A percentile compares a stretch with the other conserved stretches of the same genome.
Conservation (phyloP, 164 flowering plant species). For the Saururus chinensis region DNA sequence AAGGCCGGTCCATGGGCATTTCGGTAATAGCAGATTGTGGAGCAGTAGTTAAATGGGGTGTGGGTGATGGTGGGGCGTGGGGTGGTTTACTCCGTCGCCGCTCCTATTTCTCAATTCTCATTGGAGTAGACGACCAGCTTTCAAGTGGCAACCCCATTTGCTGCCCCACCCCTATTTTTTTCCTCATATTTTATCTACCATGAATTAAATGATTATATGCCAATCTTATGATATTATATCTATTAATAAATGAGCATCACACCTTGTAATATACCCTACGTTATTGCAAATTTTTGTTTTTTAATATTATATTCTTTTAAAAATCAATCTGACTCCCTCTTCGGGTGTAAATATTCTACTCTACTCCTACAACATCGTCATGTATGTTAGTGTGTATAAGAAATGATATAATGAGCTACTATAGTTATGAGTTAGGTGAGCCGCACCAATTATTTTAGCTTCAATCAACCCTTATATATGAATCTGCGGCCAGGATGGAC, state of each 20-base stretch:
- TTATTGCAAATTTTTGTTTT: background rate
- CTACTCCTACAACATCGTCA: background rate
- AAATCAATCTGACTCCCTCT: background rate
- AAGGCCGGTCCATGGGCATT: background rate
- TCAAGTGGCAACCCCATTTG: background rate
- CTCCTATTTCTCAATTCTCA: too few relatives aligned
- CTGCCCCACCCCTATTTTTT: background rate
- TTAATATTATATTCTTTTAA: too few relatives aligned
- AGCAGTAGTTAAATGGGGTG: background rate
- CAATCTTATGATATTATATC: too few relatives aligned
- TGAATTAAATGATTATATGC: too few relatives aligned
- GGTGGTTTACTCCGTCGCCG: slow-evolving; percentile 3
- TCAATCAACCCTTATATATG: too few relatives aligned
- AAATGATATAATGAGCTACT: too few relatives aligned
- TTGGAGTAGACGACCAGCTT: background rate
- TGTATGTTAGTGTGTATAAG: background rate
- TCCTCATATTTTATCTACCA: background rate
- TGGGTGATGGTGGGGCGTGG: background rate
- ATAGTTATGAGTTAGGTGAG: too few relatives aligned
- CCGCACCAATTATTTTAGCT: too few relatives aligned
- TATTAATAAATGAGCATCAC: background rate
- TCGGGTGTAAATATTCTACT: background rate
- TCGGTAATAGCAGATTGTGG: background rate
- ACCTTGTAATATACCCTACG: background rate
- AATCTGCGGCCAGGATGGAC: too few relatives aligned